A percentile compares a stretch with the other conserved stretches of the same genome.
phyloP scores from a whole-genome alignment of 208 protist genomes.

The Tritrichomonas foetus region DNA sequence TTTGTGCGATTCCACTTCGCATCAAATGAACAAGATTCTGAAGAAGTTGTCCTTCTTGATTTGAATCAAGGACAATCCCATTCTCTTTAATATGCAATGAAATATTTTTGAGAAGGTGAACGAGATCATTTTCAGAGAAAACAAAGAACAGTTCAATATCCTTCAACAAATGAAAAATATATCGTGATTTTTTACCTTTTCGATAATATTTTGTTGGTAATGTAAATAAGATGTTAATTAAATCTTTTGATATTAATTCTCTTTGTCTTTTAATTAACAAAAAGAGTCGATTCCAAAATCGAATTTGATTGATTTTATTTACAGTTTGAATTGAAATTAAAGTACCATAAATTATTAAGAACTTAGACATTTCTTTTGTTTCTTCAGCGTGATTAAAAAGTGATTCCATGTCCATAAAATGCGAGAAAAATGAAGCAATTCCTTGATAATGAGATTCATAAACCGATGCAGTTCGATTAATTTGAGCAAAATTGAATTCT shows the following conservation, averaged over 20 bases:
- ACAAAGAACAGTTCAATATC: slow-evolving; percentile 12
- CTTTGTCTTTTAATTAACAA: background rate
- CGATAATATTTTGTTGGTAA: background rate
- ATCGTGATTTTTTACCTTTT: background rate
- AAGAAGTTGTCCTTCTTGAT: no score
- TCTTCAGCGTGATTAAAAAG: background rate
- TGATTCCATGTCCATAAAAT: background rate
- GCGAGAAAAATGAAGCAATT: background rate
- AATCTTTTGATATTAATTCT: background rate
- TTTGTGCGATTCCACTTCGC: background rate
- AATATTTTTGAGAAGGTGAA: background rate
- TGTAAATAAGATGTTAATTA: background rate
- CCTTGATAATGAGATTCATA: background rate
- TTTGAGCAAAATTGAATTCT: background rate
- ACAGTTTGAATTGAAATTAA: background rate
- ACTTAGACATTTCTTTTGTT: background rate
- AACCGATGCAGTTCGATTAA: background rate
- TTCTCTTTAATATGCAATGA: background rate
- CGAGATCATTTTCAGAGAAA: background rate
- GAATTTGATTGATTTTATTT: background rate
- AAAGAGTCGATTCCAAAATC: background rate
- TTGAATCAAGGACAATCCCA: background rate
- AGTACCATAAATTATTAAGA: background rate
- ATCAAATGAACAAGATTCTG: background rate
- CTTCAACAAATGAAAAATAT: background rate